A percentile compares a stretch with the other conserved stretches of the same genome.
Evolutionary conservation across 306 rosid genomes (phyloP).

Genomic region (Abrus precatorius): DNA sequence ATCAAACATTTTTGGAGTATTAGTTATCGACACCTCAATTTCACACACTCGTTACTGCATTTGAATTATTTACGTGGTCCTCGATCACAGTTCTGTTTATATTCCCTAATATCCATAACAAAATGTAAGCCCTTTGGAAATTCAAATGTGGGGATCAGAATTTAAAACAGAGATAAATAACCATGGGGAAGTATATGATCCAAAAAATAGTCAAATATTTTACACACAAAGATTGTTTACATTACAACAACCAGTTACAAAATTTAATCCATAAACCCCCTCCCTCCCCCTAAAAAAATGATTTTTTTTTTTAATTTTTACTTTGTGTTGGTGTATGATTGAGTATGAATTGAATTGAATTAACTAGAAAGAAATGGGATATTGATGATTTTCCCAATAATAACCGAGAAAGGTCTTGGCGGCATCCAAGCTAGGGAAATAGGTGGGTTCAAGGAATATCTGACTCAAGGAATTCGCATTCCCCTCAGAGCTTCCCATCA

Average conservation of each 20-base stretch:
- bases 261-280: background rate
- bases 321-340: background rate
- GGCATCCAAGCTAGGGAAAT: conserved; percentile 91
- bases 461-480: conserved; percentile 67
- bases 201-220: conserved; percentile 6
- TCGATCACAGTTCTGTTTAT: no score
- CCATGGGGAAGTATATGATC: background rate
- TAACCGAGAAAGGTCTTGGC: conserved; percentile 89
- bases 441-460: conserved; percentile 83
- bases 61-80: no score
- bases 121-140: no score
- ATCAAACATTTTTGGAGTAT: no score
- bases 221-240: conserved; percentile 6
- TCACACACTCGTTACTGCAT: no score
- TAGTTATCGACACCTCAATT: no score
- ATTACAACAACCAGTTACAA: conserved; percentile 11
- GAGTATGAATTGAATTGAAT: background rate
- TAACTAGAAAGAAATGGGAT: background rate
- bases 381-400: conserved; percentile 49
- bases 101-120: no score
- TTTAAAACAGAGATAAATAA: background rate
- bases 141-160: no score
- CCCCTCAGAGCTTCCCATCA: conserved; percentile 83
- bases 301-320: no score
- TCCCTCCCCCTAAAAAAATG: no score